These are phyloP conservation scores for Paradendryphiella salina DNA, from an alignment of 2,329 filamentous ascomycete species.

Conservation along the genomic window DNA sequence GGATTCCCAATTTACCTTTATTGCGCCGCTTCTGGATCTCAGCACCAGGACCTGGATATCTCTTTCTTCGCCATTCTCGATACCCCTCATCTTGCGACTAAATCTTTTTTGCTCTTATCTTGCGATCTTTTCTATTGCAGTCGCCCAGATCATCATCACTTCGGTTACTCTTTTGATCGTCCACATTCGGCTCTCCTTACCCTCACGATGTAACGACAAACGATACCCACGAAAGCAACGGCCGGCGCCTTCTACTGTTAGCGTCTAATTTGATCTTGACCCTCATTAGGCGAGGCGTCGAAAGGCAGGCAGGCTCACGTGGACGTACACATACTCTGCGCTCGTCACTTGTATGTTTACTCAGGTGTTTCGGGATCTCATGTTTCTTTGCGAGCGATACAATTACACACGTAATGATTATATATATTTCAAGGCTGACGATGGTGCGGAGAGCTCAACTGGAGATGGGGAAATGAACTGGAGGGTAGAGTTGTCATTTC, in stretches of 20 bases:
- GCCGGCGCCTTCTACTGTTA: slow-evolving; percentile 30
- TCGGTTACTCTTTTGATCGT: slow-evolving; percentile 21
- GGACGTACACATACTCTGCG: slow-evolving; percentile 20
- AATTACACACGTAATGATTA: slow-evolving; percentile 21
- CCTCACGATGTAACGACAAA: slow-evolving; percentile 45
- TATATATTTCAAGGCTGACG: background rate
- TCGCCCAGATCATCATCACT: slow-evolving; percentile 15
- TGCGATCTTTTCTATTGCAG: slow-evolving; percentile 12
- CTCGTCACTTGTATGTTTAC: slow-evolving; percentile 13
- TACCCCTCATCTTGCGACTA: slow-evolving; percentile 21
- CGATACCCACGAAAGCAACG: slow-evolving; percentile 44
- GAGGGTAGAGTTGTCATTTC: slow-evolving; percentile 9
- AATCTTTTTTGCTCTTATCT: slow-evolving; percentile 16
- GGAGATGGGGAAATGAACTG: background rate
- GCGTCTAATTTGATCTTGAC: slow-evolving; percentile 29
- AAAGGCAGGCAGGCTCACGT: slow-evolving; percentile 10
- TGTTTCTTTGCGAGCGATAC: slow-evolving; percentile 13
- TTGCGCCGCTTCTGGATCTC: slow-evolving; percentile 9
- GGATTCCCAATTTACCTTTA: slow-evolving; percentile 5
- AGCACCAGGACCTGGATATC: slow-evolving; percentile 11
- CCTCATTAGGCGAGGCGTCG: slow-evolving; percentile 25
- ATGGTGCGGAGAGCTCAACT: background rate
- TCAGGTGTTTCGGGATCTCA: slow-evolving; percentile 18
- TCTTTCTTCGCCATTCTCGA: slow-evolving; percentile 22
- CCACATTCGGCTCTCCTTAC: slow-evolving; percentile 23